Evolutionary conservation across 1,284 basidiomycete genomes (phyloP).

Genomic region (Boletus mariae): DNA sequence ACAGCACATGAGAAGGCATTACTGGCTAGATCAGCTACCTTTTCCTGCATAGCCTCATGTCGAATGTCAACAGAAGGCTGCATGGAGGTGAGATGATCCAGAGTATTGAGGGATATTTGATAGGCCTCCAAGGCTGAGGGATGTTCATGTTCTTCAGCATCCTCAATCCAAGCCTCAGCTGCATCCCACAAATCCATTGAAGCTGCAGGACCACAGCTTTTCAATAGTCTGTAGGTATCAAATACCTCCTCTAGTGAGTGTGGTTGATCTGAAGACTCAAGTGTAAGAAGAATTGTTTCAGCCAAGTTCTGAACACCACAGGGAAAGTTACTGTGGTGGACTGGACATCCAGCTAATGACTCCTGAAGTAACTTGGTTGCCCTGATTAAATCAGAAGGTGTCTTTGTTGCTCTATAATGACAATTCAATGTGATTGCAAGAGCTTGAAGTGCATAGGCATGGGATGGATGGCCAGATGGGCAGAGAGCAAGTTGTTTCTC

Average conservation of each 20-base stretch:
- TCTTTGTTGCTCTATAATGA: background rate
- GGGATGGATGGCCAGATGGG: background rate
- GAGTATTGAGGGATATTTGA: background rate
- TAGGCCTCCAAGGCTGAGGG: background rate
- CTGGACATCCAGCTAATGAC: background rate
- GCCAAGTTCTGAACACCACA: background rate
- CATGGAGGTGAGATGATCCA: background rate
- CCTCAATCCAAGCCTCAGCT: background rate
- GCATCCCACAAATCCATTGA: background rate
- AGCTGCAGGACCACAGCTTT: background rate
- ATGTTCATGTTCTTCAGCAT: background rate
- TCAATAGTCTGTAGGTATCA: background rate
- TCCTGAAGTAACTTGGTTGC: background rate
- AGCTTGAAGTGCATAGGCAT: background rate
- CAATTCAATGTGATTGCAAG: background rate
- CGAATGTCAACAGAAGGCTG: background rate
- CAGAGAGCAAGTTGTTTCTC: background rate
- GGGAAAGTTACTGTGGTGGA: background rate
- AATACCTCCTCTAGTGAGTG: background rate
- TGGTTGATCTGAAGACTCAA: background rate
- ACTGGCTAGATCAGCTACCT: background rate
- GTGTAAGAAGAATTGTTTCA: background rate
- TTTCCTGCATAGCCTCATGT: background rate
- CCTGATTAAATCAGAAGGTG: background rate
- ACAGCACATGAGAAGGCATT: background rate